Evolutionary conservation across 2,329 filamentous ascomycete species (phyloP), one percentile per base, ranked within the genome.

Genomic region (Cadophora luteo-olivacea): DNA sequence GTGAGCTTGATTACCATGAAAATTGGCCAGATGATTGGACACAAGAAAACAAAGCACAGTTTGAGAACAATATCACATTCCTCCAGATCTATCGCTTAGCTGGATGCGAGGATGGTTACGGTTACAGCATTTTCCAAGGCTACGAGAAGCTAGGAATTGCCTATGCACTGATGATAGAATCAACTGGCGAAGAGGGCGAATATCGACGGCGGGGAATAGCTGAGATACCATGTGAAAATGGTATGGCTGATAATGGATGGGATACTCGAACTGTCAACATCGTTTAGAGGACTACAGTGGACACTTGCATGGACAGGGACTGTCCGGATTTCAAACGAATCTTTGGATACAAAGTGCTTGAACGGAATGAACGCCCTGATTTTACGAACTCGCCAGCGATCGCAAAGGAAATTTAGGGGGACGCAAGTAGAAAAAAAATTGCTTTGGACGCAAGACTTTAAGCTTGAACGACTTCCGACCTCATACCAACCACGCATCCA

Each of bases 181-280:
- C 54, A 6, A 58, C 54, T 38, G 54, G 32, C n/a, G 38, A 58
- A 2, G 33, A 58, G 38, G 54, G 54, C 22, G 14, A 58, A 14
- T 58, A 58, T 22, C n/a, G 19, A 48, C 19, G 45, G 19, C 16
- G 45, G 19, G 45, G 45, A 4, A 22, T 48, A 22, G 55, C 19
- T 33, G 55, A 58, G 32, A 24, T 58, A 4, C 55, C 55, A 1
- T 58, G n/a, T 38, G 29, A 58, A 38, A 7, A 58, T 4, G 55
- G 19, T 3, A 60, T 60, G 55, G 55, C 29, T 25, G 55, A 60
- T 38, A 22, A 38, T 38, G 33, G 36, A 29, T 60, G 55, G 33
- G n/a, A 38, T n/a, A 9, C 16, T 25, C 33, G 33, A n/a, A 6
- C 22, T 4, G 36, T 60, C 11, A 24, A 19, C 12, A 16, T 25